These are phyloP conservation scores for Haematococcus sp. DNA, from an alignment of 139 green algal genomes.

Conservation along the genomic window DNA sequence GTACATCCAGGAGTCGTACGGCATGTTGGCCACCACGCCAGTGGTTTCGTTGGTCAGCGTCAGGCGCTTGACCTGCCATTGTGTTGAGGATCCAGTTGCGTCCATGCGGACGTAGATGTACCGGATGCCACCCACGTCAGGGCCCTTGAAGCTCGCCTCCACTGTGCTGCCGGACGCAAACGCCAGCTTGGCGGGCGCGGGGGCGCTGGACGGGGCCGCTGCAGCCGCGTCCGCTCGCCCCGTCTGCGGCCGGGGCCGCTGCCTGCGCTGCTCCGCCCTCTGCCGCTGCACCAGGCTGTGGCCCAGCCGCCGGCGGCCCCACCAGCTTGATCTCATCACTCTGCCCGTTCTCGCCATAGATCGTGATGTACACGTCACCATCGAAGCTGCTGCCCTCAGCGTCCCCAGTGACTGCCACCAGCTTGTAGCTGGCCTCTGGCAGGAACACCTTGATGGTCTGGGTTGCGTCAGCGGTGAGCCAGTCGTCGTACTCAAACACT, in stretches of 20 bases:
- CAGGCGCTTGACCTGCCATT: background rate
- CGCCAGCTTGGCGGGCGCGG: background rate
- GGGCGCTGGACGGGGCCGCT: too few species aligned
- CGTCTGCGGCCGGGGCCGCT: too few species aligned
- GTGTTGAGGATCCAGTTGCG: background rate
- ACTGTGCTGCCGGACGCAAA: background rate
- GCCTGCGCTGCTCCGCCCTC: too few species aligned
- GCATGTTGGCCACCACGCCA: too few species aligned
- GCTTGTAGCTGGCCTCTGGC: conserved; percentile 6
- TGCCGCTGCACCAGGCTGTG: background rate
- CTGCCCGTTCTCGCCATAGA: background rate
- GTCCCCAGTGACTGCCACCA: background rate
- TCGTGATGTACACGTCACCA: conserved; percentile 9
- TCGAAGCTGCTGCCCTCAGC: background rate
- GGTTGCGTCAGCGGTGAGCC: background rate
- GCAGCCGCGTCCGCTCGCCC: too few species aligned
- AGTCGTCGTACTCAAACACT: background rate
- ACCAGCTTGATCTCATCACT: conserved; percentile 13
- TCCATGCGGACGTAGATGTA: conserved; percentile 9
- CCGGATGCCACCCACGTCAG: conserved; percentile 1
- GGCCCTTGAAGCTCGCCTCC: conserved; percentile 1
- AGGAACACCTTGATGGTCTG: background rate
- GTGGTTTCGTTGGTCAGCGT: too few species aligned
- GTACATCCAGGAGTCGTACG: too few species aligned
- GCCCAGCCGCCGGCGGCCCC: background rate